Percentiles rank a stretch among this genome's conserved stretches.
These are phyloP conservation scores for Arctium lappa DNA, from an alignment of 129 eudicot species.

Conservation along the genomic window DNA sequence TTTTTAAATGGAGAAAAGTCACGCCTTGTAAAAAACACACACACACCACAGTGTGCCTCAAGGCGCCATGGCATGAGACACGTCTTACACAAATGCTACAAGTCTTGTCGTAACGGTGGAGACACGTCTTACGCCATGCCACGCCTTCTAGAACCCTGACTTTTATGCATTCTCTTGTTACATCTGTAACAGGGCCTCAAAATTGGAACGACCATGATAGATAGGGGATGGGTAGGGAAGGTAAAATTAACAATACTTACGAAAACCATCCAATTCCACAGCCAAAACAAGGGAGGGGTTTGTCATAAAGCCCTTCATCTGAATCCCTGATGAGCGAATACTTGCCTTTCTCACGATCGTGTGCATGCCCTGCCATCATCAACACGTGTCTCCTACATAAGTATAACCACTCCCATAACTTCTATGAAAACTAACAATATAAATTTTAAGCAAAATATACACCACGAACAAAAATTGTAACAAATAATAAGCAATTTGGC, in stretches of 20 bases:
- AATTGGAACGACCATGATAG: not conserved
- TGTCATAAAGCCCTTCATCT: slow-evolving; percentile 84
- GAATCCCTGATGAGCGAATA: slow-evolving; percentile 68
- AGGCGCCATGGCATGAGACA: too few relatives aligned
- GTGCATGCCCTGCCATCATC: slow-evolving; percentile 52
- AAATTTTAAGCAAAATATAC: not conserved
- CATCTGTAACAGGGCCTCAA: too few relatives aligned
- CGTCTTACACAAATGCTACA: too few relatives aligned
- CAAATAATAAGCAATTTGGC: not conserved
- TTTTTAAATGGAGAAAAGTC: too few relatives aligned
- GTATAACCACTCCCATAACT: slow-evolving; percentile 32
- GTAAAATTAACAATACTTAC: slow-evolving; percentile 41
- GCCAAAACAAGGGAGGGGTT: slow-evolving; percentile 96
- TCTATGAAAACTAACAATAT: slow-evolving; percentile 1
- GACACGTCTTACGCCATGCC: too few relatives aligned
- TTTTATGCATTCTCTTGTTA: too few relatives aligned
- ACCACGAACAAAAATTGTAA: not conserved
- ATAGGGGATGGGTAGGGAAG: not conserved
- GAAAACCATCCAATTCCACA: slow-evolving; percentile 99
- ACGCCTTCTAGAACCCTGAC: too few relatives aligned
- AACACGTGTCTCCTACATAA: slow-evolving; percentile 28
- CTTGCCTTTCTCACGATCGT: slow-evolving; percentile 65
- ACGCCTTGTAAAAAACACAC: too few relatives aligned
- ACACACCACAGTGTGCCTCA: too few relatives aligned
- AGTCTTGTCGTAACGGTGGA: too few relatives aligned